These are phyloP conservation scores for Graphiopsis chlorocephala DNA, from an alignment of 2,329 filamentous ascomycete genomes.

Conservation along the genomic window DNA sequence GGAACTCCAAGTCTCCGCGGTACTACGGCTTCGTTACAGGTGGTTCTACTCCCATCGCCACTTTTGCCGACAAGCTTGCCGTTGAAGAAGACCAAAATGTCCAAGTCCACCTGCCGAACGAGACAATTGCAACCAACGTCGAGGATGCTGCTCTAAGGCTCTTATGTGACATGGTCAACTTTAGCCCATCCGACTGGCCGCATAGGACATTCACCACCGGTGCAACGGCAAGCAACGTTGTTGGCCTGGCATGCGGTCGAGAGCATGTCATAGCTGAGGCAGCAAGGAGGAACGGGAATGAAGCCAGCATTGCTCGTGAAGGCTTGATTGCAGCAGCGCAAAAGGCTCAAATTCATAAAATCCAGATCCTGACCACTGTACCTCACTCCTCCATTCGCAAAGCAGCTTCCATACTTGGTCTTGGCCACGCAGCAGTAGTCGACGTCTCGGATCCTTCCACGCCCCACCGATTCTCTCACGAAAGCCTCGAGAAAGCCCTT, in stretches of 20 bases:
- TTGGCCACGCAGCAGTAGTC: slow-evolving; percentile 68
- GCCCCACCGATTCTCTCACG: slow-evolving; percentile 69
- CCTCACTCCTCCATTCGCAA: slow-evolving; percentile 83
- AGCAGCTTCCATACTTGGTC: slow-evolving; percentile 75
- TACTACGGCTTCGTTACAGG: slow-evolving; percentile 93
- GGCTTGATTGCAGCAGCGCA: slow-evolving; percentile 68
- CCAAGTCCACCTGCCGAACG: slow-evolving; percentile 72
- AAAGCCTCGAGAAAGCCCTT: slow-evolving; percentile 61
- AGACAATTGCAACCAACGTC: slow-evolving; percentile 72
- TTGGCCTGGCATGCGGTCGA: slow-evolving; percentile 67
- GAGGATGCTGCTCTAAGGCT: slow-evolving; percentile 71
- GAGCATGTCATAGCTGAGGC: slow-evolving; percentile 60
- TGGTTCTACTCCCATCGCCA: slow-evolving; percentile 72
- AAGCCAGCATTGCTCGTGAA: slow-evolving; percentile 60
- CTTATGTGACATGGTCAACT: slow-evolving; percentile 63
- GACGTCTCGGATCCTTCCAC: slow-evolving; percentile 55
- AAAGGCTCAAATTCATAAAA: slow-evolving; percentile 59
- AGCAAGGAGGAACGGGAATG: slow-evolving; percentile 29
- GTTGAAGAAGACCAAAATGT: slow-evolving; percentile 80
- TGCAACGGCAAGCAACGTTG: slow-evolving; percentile 62
- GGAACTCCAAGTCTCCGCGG: slow-evolving; percentile 60
- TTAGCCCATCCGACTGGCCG: slow-evolving; percentile 59
- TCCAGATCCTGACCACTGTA: slow-evolving; percentile 77
- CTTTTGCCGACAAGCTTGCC: slow-evolving; percentile 81
- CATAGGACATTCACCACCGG: slow-evolving; percentile 81